Evolutionary conservation across 176 grass and related monocot genomes (phyloP).

Genomic region (Echinochloa phyllopogon): DNA sequence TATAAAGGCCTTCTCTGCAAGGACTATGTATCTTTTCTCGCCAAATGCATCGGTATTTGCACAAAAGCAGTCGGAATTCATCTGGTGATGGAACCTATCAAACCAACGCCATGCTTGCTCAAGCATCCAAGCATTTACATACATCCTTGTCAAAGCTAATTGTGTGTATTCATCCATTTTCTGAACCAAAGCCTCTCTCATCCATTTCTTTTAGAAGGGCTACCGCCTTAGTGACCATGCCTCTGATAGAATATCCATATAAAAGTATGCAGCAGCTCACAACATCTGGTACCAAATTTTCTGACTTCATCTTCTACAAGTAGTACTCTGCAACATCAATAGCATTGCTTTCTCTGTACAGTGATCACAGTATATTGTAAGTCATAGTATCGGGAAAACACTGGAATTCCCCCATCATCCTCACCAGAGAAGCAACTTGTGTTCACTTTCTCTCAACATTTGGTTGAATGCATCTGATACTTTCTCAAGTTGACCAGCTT

Average conservation of each 20-base stretch:
- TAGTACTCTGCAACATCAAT: conserved; percentile 70
- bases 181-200: conserved; percentile 48
- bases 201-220: conserved; percentile 77
- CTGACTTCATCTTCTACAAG: conserved; percentile 64
- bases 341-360: conserved; percentile 72
- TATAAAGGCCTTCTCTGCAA: conserved; percentile 82
- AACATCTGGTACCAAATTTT: conserved; percentile 63
- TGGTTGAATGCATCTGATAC: conserved; percentile 67
- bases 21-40: conserved; percentile 53
- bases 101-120: conserved; percentile 85
- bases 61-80: conserved; percentile 76
- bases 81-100: conserved; percentile 58
- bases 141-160: conserved; percentile 92
- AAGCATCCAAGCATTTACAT: conserved; percentile 69
- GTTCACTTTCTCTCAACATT: conserved; percentile 83
- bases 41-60: conserved; percentile 91
- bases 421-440: conserved; percentile 68
- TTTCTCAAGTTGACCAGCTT: conserved; percentile 73
- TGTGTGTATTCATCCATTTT: conserved; percentile 93
- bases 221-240: conserved; percentile 75
- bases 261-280: conserved; percentile 83
- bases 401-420: conserved; percentile 61
- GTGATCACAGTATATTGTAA: conserved; percentile 72
- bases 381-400: conserved; percentile 72
- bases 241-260: conserved; percentile 73